Base-by-base conservation (phyloP, 2,329 filamentous ascomycete genomes). In the Tolypocladium nubicola region DNA sequence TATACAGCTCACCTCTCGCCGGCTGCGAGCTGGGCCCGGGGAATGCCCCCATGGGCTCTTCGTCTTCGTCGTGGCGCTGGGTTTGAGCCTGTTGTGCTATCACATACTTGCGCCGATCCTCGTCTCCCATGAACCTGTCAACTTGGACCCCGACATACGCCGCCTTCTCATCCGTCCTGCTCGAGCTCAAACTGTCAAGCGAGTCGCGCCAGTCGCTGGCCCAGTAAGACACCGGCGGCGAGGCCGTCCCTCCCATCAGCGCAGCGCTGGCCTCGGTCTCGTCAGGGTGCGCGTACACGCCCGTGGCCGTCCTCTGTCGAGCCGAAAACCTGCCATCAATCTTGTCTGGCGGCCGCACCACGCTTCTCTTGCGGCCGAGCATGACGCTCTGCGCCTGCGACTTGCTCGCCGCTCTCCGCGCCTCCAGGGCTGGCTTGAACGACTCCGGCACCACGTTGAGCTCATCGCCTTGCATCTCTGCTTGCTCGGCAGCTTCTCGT, bases 371-470 rank as follows among this genome's bases (percentile, higher is more conserved):
- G 65, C 72, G 78, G 64, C 67, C 74, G 60, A 83, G 70, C 71
- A 37, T 72, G 69, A 62, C 55, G 60, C 55, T 56, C 16, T 55
- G 60, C 41, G 66, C 67, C 56, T 62, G 61, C 16, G 64, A 62
- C 57, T 70, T 69, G 60, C 64, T 69, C 14, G 59, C 60, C 3
- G 60, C 67, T 61, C 68, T 65, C 38, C 70, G 72, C 10, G 81
- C 82, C 54, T 84, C 78, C 6, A 77, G 71, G 4, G 82, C 81
- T 0, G 78, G 79, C 57, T 81, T 82, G 75, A 97, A 97, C 0
- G 90, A 91, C 69, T 96, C 89, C 0, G 92, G 88, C 11, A 95
- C 84, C 54, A 97, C 82, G 64, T 96, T 96, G 57, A 97, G 81
- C 62, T 96, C 93, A 67, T 97, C 91, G 0, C 91, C 92, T 13